Conservation (phyloP, 306 rosid species). For the Lathyrus sativus region DNA sequence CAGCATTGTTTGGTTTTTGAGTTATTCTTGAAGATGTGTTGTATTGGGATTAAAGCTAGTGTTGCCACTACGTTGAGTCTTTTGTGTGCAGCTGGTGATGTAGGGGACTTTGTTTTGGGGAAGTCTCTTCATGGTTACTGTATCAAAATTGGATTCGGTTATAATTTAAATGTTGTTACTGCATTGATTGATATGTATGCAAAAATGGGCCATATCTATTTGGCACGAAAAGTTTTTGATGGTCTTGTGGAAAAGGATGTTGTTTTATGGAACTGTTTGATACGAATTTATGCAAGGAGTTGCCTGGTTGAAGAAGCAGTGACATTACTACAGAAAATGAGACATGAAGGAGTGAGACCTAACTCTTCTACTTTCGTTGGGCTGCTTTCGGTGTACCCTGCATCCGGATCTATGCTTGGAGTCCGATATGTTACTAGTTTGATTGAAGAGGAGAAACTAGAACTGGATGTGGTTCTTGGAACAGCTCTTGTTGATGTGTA, state of each 20-base stretch:
- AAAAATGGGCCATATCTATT: slow-evolving; percentile 43
- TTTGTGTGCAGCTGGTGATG: slow-evolving; percentile 57
- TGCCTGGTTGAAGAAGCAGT: slow-evolving; percentile 56
- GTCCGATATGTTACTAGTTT: slow-evolving; percentile 44
- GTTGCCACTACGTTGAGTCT: slow-evolving; percentile 52
- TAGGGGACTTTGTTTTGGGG: slow-evolving; percentile 42
- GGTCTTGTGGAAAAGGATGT: slow-evolving; percentile 59
- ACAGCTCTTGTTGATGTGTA: slow-evolving; percentile 70
- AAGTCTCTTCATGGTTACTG: slow-evolving; percentile 58
- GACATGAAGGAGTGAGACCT: slow-evolving; percentile 47
- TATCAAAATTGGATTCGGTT: slow-evolving; percentile 48
- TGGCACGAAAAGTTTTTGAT: slow-evolving; percentile 48
- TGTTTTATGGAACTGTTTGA: slow-evolving; percentile 72
- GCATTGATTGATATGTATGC: slow-evolving; percentile 65
- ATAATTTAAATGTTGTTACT: slow-evolving; percentile 51
- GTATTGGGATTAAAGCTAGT: slow-evolving; percentile 48
- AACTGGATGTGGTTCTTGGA: slow-evolving; percentile 65
- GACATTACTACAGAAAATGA: slow-evolving; percentile 51
- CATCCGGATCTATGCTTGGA: slow-evolving; percentile 48
- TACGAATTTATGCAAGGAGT: slow-evolving; percentile 55
- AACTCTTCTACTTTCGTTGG: slow-evolving; percentile 67
- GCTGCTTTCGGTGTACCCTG: slow-evolving; percentile 63
- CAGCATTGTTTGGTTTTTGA: slow-evolving; percentile 49
- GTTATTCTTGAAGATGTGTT: slow-evolving; percentile 50
- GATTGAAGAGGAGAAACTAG: slow-evolving; percentile 54